phyloP scores from a whole-genome alignment of 1,284 basidiomycete genomes.

The Tilletia walkeri region DNA sequence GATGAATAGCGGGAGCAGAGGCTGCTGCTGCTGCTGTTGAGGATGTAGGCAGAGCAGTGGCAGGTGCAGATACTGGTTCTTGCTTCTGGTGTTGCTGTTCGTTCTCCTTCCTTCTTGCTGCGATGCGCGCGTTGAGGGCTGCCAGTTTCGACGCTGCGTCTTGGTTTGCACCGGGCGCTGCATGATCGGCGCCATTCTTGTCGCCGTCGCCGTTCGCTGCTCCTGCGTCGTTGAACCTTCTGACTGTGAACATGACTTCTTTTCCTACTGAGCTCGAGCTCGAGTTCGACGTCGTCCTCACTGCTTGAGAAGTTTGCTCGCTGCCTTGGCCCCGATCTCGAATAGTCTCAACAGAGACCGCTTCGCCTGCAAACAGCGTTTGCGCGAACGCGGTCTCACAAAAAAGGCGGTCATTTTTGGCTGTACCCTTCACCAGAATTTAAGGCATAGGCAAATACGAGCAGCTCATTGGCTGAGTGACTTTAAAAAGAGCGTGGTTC shows the following conservation, averaged over 20 bases:
- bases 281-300: too few relatives aligned
- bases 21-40: not conserved
- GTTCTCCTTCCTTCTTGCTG: slow-evolving; percentile 30
- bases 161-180: not conserved
- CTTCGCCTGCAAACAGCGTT: too few relatives aligned
- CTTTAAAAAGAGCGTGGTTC: too few relatives aligned
- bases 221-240: slow-evolving; percentile 36
- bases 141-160: slow-evolving; percentile 30
- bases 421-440: too few relatives aligned
- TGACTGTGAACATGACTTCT: slow-evolving; percentile 35
- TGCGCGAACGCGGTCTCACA: too few relatives aligned
- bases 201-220: slow-evolving; percentile 17
- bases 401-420: too few relatives aligned
- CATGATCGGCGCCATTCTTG: not conserved
- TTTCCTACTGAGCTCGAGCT: not conserved
- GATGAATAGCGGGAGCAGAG: slow-evolving; percentile 33
- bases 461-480: too few relatives aligned
- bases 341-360: too few relatives aligned
- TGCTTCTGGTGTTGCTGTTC: not conserved
- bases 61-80: slow-evolving; percentile 14
- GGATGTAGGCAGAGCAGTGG: slow-evolving; percentile 17
- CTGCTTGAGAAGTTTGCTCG: too few relatives aligned
- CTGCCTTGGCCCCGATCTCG: too few relatives aligned
- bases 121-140: slow-evolving; percentile 36
- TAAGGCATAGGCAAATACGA: too few relatives aligned